Evolutionary conservation across 129 eudicot genomes (phyloP), one percentile per base, ranked within the genome.

Genomic region (Cynara cardunculus): DNA sequence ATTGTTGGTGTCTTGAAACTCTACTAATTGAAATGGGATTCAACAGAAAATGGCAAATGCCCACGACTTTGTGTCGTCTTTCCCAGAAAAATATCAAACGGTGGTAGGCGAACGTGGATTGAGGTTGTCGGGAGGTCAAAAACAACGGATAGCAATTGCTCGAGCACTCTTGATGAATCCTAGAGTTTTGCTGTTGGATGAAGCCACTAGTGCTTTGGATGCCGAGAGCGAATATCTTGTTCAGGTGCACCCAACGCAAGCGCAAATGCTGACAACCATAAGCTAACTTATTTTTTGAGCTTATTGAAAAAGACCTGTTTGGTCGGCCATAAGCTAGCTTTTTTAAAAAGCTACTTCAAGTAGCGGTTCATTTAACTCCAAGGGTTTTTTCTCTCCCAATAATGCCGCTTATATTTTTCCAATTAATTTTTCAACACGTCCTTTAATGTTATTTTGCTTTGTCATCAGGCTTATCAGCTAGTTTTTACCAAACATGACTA

Each of bases 71-170:
- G 83, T 88, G 49, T 37, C 85, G 7, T 78, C 89, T 3, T 85
- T 88, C 59, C 91, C 91, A 0, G 89, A 88, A 34, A 80, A 83
- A 46, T 88, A 88, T 59, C 86, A 83, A 77, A 88, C 91, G 25
- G 81, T 82, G 13, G 91, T 88, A 41, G 91, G 91, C 22, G 91
- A 88, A 81, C 89, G 89, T 35, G 91, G 91, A n/a, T 41, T 88
- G 73, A 83, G 89, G 76, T 67, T 88, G 19, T 88, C 89, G 5
- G 91, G 91, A 74, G 91, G 91, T 61, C 91, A 88, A 61, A 88
- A 88, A 75, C 91, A 88, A 76, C 69, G 91, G 35, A 80, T 88
- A 14, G 91, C 91, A 25, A 88, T 88, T 27, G 91, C 91, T 28
- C 80, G 91, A 73, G 91, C 89, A 31, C 87, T 88, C 61, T 69